Evolutionary conservation across 208 protist species (phyloP), one percentile per base, ranked within the genome.

Genomic region (Leishmania gerbilli): DNA sequence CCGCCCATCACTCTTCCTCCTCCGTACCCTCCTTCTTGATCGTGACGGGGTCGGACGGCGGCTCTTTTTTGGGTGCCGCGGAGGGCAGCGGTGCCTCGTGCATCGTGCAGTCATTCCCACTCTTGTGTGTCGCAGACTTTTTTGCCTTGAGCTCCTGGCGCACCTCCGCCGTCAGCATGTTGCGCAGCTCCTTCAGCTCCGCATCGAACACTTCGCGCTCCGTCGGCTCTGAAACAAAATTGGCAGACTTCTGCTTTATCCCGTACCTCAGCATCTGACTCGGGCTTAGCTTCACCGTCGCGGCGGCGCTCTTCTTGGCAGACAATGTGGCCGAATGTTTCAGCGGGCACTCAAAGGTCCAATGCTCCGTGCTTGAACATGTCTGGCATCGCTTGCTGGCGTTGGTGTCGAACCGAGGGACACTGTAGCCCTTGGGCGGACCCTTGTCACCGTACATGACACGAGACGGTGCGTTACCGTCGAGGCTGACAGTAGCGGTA

Each of bases 341-440:
- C 42, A 74, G 58, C 8, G 80, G 77, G 75, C 94, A 97, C 81
- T 96, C 92, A 74, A 88, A 97, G 8, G 94, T 94, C 93, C 94
- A 97, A 83, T 97, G 94, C 51, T 79, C 80, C 17, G 74, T 89
- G 47, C 89, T 91, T 3, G 74, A 68, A 83, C 94, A 97, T 56
- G 88, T 84, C 82, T 97, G 94, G 68, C 94, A 97, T 19, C 67
- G 67, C 74, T 84, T 76, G 24, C 71, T 13, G 9, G 76, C 84
- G 19, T 86, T 84, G 15, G 82, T 84, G 67, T 87, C 87, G 55
- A 88, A 83, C 15, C 92, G 88, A 34, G 94, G 91, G 27, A 93
- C 92, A 81, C 94, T 97, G 86, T 97, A 97, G 53, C 92, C 92
- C 78, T 95, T 95, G 17, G 92, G 92, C 21, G 92, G 86, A 0